These are phyloP conservation scores for Manihot esculenta DNA, from an alignment of 441 rosid genomes.

Conservation along the genomic window DNA sequence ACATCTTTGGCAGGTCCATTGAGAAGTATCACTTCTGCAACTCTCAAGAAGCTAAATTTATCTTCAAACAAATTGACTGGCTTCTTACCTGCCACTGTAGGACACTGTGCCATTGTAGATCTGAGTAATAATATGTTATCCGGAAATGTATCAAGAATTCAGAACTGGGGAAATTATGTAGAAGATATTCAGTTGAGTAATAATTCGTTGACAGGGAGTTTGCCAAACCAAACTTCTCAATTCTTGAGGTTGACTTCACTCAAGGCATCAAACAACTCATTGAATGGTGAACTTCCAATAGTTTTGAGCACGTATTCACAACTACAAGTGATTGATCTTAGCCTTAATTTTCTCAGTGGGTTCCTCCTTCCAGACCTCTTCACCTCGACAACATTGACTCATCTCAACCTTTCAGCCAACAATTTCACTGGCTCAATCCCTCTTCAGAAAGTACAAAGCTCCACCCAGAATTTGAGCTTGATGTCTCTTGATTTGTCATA, in stretches of 20 bases:
- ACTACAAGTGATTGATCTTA: conserved; percentile 64
- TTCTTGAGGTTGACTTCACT: conserved; percentile 56
- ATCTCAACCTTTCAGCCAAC: conserved; percentile 71
- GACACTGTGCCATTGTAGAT: conserved; percentile 52
- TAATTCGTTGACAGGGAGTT: conserved; percentile 62
- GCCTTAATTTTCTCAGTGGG: conserved; percentile 67
- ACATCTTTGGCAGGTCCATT: conserved; percentile 61
- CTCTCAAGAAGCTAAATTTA: conserved; percentile 60
- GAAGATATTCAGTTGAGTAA: conserved; percentile 77
- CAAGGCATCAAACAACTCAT: conserved; percentile 55
- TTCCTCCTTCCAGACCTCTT: conserved; percentile 57
- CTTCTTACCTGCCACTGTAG: conserved; percentile 49
- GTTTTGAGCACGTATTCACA: conserved; percentile 41
- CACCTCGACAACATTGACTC: conserved; percentile 48
- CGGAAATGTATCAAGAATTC: conserved; percentile 55
- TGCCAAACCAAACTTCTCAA: conserved; percentile 59
- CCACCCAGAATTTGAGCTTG: conserved; percentile 48
- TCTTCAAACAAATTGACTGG: conserved; percentile 74
- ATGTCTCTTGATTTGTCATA: conserved; percentile 77
- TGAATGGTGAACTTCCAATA: conserved; percentile 62
- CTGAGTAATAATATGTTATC: conserved; percentile 67
- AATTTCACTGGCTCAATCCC: conserved; percentile 65
- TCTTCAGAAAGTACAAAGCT: conserved; percentile 40
- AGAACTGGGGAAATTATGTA: conserved; percentile 69
- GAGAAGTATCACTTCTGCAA: conserved; percentile 59